Conservation (phyloP, 805 yeast genomes). For the Myxozyma nipponensis region DNA sequence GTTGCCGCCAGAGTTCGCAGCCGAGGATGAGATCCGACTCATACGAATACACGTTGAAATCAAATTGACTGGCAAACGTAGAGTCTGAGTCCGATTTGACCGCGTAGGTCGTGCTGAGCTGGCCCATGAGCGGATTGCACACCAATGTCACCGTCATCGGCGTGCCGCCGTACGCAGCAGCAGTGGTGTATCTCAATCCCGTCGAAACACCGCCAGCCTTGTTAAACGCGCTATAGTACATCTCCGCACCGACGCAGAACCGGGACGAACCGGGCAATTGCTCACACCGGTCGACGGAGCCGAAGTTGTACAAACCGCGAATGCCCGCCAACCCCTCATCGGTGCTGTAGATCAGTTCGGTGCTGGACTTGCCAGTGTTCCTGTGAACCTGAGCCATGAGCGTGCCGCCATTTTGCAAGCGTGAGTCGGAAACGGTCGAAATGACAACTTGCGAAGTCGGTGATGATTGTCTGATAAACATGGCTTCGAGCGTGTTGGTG, state of each 20-base stretch:
- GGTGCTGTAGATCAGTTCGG: constrained; percentile 76
- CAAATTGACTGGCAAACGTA: constrained; percentile 78
- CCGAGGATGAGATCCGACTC: constrained; percentile 84
- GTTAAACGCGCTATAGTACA: constrained; percentile 80
- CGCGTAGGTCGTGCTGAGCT: constrained; percentile 80
- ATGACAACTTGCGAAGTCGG: constrained; percentile 60
- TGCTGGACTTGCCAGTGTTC: constrained; percentile 57
- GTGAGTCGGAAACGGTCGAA: constrained; percentile 70
- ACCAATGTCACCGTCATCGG: constrained; percentile 87
- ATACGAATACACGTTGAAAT: constrained; percentile 86
- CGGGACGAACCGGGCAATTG: constrained; percentile 42
- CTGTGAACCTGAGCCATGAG: constrained; percentile 69
- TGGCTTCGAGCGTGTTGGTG: constrained; percentile 79
- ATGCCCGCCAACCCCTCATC: constrained; percentile 81
- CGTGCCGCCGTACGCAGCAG: constrained; percentile 79
- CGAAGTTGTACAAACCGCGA: constrained; percentile 68
- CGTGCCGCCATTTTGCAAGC: constrained; percentile 50
- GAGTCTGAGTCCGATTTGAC: constrained; percentile 66
- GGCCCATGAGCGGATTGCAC: constrained; percentile 85
- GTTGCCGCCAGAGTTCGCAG: constrained; percentile 61
- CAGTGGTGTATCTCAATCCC: constrained; percentile 78
- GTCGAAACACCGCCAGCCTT: constrained; percentile 89
- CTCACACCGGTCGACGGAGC: constrained; percentile 36
- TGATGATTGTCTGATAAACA: constrained; percentile 65
- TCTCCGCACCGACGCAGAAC: constrained; percentile 73